Percentiles rank a stretch among this genome's conserved stretches.
These are phyloP conservation scores for Margaritispora aquatica DNA, from an alignment of 495 filamentous ascomycete genomes.

Conservation along the genomic window DNA sequence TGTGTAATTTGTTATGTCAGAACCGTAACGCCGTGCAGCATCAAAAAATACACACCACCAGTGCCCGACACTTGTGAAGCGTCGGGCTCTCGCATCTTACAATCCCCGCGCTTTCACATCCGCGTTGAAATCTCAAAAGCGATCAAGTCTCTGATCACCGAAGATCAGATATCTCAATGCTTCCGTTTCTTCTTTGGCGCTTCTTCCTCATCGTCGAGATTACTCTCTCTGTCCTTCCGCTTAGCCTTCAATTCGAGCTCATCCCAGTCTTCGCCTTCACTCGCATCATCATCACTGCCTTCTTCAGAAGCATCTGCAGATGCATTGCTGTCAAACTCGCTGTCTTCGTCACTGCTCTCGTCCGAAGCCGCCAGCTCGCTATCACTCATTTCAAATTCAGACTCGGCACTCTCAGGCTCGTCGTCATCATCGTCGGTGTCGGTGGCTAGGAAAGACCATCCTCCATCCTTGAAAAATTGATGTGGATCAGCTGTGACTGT, in stretches of 20 bases:
- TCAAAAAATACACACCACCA: neutral
- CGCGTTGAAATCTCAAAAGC: neutral
- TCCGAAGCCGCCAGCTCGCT: slow-evolving; percentile 73
- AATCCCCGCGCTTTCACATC: neutral
- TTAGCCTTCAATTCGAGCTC: slow-evolving; percentile 87
- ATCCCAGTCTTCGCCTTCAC: slow-evolving; percentile 89
- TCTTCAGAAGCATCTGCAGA: slow-evolving; percentile 69
- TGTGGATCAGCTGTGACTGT: slow-evolving; percentile 91
- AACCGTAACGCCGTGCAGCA: neutral
- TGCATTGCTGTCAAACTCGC: slow-evolving; percentile 88
- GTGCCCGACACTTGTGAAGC: neutral
- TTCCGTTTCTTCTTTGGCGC: slow-evolving; percentile 53
- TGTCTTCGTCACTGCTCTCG: slow-evolving; percentile 80
- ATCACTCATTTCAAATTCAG: slow-evolving; percentile 83
- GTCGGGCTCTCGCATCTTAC: neutral
- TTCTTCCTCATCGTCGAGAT: slow-evolving; percentile 66
- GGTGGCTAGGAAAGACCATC: slow-evolving; percentile 87
- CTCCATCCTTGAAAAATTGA: slow-evolving; percentile 89
- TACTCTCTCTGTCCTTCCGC: slow-evolving; percentile 74
- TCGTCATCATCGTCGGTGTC: slow-evolving; percentile 83
- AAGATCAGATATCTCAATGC: neutral
- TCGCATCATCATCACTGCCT: slow-evolving; percentile 63
- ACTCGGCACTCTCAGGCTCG: slow-evolving; percentile 79
- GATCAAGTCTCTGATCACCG: neutral
- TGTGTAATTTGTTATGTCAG: neutral